Conservation (phyloP, 495 filamentous ascomycete genomes). For the Glonium stellatum region DNA sequence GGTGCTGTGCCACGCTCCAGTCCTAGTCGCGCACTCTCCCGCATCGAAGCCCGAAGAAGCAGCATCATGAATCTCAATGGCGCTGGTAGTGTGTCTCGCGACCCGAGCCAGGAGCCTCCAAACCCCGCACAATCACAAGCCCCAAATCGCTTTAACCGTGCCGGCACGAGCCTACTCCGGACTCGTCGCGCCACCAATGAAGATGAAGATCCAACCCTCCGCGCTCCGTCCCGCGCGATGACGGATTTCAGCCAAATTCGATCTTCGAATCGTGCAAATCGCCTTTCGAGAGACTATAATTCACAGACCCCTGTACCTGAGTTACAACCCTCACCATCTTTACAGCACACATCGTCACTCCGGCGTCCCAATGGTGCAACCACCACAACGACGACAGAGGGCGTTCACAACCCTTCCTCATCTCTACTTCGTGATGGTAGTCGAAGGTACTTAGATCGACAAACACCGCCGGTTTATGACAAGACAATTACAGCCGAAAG, state of each 20-base stretch:
- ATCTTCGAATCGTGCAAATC: slow-evolving; percentile 30
- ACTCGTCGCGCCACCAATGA: slow-evolving; percentile 32
- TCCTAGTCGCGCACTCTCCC: slow-evolving; percentile 53
- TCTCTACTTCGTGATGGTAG: slow-evolving; percentile 9
- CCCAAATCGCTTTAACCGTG: slow-evolving; percentile 19
- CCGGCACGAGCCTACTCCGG: slow-evolving; percentile 20
- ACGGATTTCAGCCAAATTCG: slow-evolving; percentile 36
- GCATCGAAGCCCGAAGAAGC: slow-evolving; percentile 64
- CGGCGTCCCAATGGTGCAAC: slow-evolving; percentile 14
- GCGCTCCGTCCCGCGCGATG: slow-evolving; percentile 37
- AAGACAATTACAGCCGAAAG: slow-evolving; percentile 12
- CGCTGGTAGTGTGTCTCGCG: slow-evolving; percentile 25
- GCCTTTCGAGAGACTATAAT: slow-evolving; percentile 42
- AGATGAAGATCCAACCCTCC: slow-evolving; percentile 35
- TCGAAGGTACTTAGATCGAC: slow-evolving; percentile 18
- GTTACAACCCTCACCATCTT: slow-evolving; percentile 20
- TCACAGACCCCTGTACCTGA: slow-evolving; percentile 35
- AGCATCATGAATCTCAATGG: slow-evolving; percentile 48
- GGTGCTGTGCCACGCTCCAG: slow-evolving; percentile 16
- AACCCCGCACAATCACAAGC: slow-evolving; percentile 30
- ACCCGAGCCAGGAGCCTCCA: slow-evolving; percentile 32
- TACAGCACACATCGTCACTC: slow-evolving; percentile 17
- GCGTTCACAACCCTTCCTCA: background rate
- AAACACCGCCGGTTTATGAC: slow-evolving; percentile 18
- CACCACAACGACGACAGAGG: slow-evolving; percentile 9